Evolutionary conservation across 257 asterid species (phyloP).

Genomic region (Pogostemon cablin): DNA sequence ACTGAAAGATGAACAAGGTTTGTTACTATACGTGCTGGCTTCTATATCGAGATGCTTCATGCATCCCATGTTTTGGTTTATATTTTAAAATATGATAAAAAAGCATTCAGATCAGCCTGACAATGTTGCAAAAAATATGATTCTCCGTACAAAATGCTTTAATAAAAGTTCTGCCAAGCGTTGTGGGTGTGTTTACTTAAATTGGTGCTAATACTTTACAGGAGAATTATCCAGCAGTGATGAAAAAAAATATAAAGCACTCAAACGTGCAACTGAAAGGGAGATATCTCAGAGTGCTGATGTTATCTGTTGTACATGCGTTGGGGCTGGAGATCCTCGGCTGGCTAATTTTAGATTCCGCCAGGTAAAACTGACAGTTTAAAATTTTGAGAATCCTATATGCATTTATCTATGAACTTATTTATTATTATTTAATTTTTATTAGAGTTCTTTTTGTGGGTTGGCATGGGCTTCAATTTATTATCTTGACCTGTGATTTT

Average conservation of each 20-base stretch:
- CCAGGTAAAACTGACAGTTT: constrained; percentile 57
- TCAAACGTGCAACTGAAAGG: constrained; percentile 96
- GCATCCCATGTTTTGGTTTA: background rate
- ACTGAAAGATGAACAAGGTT: constrained; percentile 99
- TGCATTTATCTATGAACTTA: constrained; percentile 6
- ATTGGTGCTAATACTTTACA: constrained; percentile 36
- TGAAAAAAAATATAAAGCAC: constrained; percentile 90
- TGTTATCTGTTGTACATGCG: constrained; percentile 98
- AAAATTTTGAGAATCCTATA: constrained; percentile 13
- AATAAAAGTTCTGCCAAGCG: constrained; percentile 1
- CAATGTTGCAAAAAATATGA: background rate
- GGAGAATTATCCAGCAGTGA: constrained; percentile 98
- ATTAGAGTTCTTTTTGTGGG: background rate
- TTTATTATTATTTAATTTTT: background rate
- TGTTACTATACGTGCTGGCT: background rate
- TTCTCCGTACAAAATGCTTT: constrained; percentile 4
- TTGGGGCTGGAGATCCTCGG: constrained; percentile 99
- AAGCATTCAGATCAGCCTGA: background rate
- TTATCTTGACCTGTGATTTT: constrained; percentile 20
- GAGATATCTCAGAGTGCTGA: constrained; percentile 99
- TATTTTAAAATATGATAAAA: background rate
- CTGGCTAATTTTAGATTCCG: constrained; percentile 94
- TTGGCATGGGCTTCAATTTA: background rate
- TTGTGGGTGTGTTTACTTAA: constrained; percentile 4
- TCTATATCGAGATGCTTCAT: background rate